A percentile compares a stretch with the other conserved stretches of the same genome.
Conservation (phyloP, 805 yeast species). For the Metschnikowia gruessii region DNA sequence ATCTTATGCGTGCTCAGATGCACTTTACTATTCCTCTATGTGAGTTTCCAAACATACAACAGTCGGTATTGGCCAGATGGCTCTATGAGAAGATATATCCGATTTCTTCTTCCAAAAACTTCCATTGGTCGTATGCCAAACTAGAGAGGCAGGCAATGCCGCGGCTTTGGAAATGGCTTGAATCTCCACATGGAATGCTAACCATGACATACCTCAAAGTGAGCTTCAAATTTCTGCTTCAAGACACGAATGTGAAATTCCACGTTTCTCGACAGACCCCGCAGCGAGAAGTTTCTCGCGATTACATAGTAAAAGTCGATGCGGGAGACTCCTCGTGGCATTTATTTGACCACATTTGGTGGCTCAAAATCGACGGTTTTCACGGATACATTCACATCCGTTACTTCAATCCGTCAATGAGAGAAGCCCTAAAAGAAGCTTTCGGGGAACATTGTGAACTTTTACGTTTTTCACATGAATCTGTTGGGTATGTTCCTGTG, state of each 20-base stretch:
- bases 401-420: conserved; percentile 2
- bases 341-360: conserved; percentile 18
- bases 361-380: conserved; percentile 9
- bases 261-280: conserved; percentile 10
- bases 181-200: not conserved
- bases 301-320: not conserved
- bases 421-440: not conserved
- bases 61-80: conserved; percentile 27
- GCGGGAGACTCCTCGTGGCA: conserved; percentile 8
- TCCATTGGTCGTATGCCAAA: conserved; percentile 41
- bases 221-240: conserved; percentile 1
- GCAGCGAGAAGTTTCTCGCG: not conserved
- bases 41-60: not conserved
- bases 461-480: no score
- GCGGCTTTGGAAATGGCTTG: conserved; percentile 14
- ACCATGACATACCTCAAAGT: conserved; percentile 15
- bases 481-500: not conserved
- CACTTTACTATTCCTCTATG: conserved; percentile 1
- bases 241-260: not conserved
- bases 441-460: not conserved
- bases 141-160: conserved; percentile 34
- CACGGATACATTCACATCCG: not conserved
- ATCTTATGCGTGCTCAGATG: not conserved
- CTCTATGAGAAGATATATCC: conserved; percentile 28
- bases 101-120: conserved; percentile 32